Percentiles rank a stretch among this genome's conserved stretches.
These are phyloP conservation scores for Ophiostoma quercus DNA, from an alignment of 2,329 filamentous ascomycete genomes.

Conservation along the genomic window DNA sequence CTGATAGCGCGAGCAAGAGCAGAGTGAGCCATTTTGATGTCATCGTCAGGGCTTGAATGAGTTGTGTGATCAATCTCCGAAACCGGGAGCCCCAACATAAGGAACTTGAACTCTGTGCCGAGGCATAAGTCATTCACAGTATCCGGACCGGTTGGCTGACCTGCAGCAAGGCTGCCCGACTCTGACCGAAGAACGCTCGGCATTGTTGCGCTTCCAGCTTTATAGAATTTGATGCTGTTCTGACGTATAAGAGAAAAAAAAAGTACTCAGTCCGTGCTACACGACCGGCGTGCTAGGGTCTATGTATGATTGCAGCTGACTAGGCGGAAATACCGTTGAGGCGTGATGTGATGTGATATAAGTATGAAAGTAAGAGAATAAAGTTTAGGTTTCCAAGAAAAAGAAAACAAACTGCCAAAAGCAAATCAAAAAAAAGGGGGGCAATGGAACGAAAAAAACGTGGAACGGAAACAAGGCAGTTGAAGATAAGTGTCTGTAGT, in stretches of 20 bases:
- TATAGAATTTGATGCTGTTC: too few relatives aligned
- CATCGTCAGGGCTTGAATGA: neutral
- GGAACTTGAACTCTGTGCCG: conserved; percentile 36
- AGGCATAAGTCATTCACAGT: conserved; percentile 29
- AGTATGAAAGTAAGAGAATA: neutral
- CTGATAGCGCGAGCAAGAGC: conserved; percentile 28
- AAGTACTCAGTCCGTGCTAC: neutral
- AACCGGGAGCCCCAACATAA: conserved; percentile 31
- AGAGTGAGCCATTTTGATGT: conserved; percentile 28
- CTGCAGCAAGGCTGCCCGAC: neutral
- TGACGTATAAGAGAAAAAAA: neutral
- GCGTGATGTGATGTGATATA: neutral
- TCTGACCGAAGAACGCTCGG: neutral
- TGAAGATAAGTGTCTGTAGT: neutral
- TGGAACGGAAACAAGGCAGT: neutral
- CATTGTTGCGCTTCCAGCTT: neutral
- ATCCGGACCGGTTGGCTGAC: conserved; percentile 23
- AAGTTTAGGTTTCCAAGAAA: neutral
- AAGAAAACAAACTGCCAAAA: neutral
- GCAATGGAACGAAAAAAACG: conserved; percentile 10
- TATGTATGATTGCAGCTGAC: neutral
- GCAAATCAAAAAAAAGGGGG: neutral
- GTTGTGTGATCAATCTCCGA: neutral
- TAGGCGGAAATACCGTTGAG: neutral
- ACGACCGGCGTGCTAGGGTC: neutral